Conservation (phyloP, 495 filamentous ascomycete genomes). For the Penicillium robsamsonii region DNA sequence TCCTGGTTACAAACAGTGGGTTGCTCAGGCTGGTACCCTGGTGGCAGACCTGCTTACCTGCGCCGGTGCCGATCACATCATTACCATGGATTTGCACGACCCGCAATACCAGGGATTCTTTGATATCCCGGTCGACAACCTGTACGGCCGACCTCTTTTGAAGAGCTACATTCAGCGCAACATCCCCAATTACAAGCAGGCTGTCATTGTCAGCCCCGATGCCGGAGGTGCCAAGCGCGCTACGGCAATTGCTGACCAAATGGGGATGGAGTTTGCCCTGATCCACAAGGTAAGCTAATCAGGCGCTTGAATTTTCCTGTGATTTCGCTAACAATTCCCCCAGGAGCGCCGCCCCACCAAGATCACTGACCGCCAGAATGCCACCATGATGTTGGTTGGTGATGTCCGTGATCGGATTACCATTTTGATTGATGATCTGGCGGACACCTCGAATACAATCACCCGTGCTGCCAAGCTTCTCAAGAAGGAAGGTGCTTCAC, state of each 20-base stretch:
- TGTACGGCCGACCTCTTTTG: slow-evolving; percentile 84
- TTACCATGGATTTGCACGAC: slow-evolving; percentile 95
- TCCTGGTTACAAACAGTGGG: slow-evolving; percentile 96
- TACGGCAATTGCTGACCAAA: slow-evolving; percentile 90
- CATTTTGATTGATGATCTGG: slow-evolving; percentile 91
- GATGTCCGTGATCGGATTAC: slow-evolving; percentile 76
- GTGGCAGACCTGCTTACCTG: slow-evolving; percentile 93
- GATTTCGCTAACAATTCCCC: not conserved
- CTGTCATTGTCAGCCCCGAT: slow-evolving; percentile 93
- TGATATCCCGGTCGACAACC: slow-evolving; percentile 95
- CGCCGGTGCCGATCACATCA: slow-evolving; percentile 93
- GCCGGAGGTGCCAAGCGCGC: slow-evolving; percentile 95
- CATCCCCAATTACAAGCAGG: slow-evolving; percentile 82
- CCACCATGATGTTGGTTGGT: slow-evolving; percentile 97
- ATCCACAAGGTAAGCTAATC: slow-evolving; percentile 84
- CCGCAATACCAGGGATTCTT: slow-evolving; percentile 99
- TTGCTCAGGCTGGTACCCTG: slow-evolving; percentile 93
- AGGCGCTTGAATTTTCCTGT: slow-evolving; percentile 11
- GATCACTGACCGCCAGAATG: slow-evolving; percentile 90
- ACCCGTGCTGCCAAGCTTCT: slow-evolving; percentile 94
- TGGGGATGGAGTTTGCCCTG: slow-evolving; percentile 90
- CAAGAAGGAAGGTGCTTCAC: slow-evolving; percentile 86
- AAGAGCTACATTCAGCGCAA: slow-evolving; percentile 86
- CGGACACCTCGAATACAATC: slow-evolving; percentile 94
- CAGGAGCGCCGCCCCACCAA: slow-evolving; percentile 96